Evolutionary conservation across 2,329 filamentous ascomycete genomes (phyloP).

Genomic region (Fusarium sp.): DNA sequence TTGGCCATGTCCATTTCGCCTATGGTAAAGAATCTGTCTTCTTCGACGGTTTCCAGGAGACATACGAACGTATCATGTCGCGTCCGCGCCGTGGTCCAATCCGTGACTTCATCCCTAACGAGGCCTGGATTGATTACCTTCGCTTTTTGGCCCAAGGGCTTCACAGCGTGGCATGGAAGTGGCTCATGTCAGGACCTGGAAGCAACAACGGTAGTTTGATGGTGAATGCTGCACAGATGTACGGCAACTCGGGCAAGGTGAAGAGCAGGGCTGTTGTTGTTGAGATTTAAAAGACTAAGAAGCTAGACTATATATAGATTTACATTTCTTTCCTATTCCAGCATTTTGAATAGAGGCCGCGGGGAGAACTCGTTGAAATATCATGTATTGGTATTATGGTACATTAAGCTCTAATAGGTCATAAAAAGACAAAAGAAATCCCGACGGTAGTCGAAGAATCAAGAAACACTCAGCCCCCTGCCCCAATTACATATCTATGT

Average conservation of each 20-base stretch:
- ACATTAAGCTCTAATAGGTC: constrained; percentile 10
- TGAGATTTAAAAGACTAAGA: constrained; percentile 46
- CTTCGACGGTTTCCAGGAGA: constrained; percentile 79
- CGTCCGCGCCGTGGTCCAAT: constrained; percentile 58
- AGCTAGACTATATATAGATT: not conserved
- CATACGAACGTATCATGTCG: constrained; percentile 75
- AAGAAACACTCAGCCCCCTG: constrained; percentile 16
- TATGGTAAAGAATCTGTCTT: constrained; percentile 76
- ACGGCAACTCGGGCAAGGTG: constrained; percentile 64
- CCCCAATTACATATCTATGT: not conserved
- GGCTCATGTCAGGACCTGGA: constrained; percentile 66
- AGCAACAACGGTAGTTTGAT: constrained; percentile 64
- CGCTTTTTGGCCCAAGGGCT: constrained; percentile 60
- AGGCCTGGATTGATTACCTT: constrained; percentile 61
- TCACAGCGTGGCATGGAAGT: constrained; percentile 66
- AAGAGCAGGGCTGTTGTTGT: constrained; percentile 57
- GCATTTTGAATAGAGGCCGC: not conserved
- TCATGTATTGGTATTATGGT: constrained; percentile 22
- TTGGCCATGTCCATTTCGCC: constrained; percentile 86
- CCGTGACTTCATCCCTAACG: constrained; percentile 61
- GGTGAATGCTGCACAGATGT: constrained; percentile 70
- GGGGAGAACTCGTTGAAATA: not conserved
- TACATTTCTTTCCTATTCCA: not conserved
- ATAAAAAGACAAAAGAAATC: constrained; percentile 34
- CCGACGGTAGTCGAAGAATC: constrained; percentile 1